Percentiles rank a stretch among this genome's conserved stretches.
Conservation (phyloP, 2,329 filamentous ascomycete genomes). For the Phialophora macrospora region DNA sequence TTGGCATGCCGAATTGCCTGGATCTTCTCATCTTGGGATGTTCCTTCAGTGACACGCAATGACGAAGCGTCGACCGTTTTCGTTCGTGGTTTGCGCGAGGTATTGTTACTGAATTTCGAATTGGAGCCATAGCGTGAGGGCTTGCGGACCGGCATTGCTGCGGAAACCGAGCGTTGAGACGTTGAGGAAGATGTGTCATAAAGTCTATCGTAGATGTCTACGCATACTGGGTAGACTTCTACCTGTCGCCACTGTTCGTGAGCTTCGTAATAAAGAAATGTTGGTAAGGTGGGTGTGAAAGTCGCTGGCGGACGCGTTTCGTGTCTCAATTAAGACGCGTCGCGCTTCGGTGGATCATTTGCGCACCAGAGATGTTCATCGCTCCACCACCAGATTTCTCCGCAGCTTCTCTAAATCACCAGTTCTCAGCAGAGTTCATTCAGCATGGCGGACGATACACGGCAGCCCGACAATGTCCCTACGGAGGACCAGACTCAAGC, state of each 20-base stretch:
- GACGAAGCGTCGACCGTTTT: conserved; percentile 81
- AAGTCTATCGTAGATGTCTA: background rate
- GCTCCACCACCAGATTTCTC: conserved; percentile 17
- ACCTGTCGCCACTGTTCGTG: background rate
- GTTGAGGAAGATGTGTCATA: background rate
- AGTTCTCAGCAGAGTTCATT: conserved; percentile 3
- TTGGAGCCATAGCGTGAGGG: conserved; percentile 70
- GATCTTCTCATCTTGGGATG: conserved; percentile 89
- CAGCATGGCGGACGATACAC: conserved; percentile 50
- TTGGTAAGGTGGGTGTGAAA: background rate
- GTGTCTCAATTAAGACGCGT: conserved; percentile 21
- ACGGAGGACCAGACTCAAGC: conserved; percentile 22
- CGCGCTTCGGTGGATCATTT: conserved; percentile 6
- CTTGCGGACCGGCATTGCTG: conserved; percentile 55
- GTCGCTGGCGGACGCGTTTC: conserved; percentile 5
- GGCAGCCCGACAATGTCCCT: conserved; percentile 37
- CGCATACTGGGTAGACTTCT: background rate
- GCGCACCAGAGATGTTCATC: background rate
- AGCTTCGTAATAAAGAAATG: background rate
- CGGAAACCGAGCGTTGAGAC: conserved; percentile 17
- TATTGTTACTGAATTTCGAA: conserved; percentile 50
- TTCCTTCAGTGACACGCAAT: conserved; percentile 76
- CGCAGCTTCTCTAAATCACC: background rate
- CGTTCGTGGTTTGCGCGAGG: conserved; percentile 52
- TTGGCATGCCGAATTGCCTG: conserved; percentile 83